Percentiles rank a stretch among this genome's conserved stretches.
These are phyloP conservation scores for Kappamyces sp. DNA, from an alignment of 192 early-diverging fungal species.

Conservation along the genomic window DNA sequence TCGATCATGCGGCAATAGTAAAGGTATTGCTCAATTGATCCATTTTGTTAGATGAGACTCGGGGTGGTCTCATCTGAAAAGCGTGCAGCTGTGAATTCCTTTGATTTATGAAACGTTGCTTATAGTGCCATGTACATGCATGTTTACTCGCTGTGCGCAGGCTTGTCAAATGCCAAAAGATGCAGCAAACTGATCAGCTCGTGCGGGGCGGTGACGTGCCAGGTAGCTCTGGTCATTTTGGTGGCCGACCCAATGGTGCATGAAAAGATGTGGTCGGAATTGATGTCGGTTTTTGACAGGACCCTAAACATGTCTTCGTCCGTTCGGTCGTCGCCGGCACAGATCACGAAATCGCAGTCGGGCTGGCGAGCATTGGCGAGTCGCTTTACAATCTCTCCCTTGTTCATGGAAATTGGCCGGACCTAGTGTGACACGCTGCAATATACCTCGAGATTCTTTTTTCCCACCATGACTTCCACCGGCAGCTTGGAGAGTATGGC, in stretches of 20 bases:
- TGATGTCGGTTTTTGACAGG: constrained; percentile 32
- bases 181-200: constrained; percentile 47
- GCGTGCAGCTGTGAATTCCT: too few relatives aligned
- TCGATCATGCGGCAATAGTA: too few relatives aligned
- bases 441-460: constrained; percentile 84
- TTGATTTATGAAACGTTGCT: too few relatives aligned
- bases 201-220: constrained; percentile 69
- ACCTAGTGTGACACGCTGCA: constrained; percentile 33
- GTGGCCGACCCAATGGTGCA: constrained; percentile 75
- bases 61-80: too few relatives aligned
- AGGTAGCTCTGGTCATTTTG: constrained; percentile 82
- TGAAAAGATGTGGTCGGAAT: constrained; percentile 47
- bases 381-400: constrained; percentile 94
- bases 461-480: constrained; percentile 89
- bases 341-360: constrained; percentile 82
- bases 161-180: background rate
- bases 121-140: too few relatives aligned
- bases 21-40: too few relatives aligned
- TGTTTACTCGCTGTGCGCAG: too few relatives aligned
- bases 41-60: too few relatives aligned
- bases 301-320: constrained; percentile 97
- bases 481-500: constrained; percentile 88
- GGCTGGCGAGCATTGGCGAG: constrained; percentile 54
- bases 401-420: constrained; percentile 87
- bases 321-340: constrained; percentile 95